These are phyloP conservation scores for Echium plantagineum DNA, from an alignment of 257 asterid species.

Conservation along the genomic window DNA sequence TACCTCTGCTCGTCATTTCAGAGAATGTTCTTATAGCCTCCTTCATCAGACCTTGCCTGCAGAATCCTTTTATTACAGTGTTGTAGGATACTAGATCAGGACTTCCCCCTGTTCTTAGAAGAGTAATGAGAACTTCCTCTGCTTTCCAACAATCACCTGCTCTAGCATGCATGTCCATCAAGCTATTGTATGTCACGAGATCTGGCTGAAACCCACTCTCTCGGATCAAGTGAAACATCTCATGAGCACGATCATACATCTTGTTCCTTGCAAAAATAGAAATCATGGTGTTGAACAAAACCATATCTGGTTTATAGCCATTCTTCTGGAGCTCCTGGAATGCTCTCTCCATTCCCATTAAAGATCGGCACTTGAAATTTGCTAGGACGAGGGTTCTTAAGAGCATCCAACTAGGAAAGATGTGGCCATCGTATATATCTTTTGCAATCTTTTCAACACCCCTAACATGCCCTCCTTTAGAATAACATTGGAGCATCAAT, in stretches of 20 bases:
- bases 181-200: slow-evolving; percentile 69
- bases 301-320: slow-evolving; percentile 76
- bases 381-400: slow-evolving; percentile 69
- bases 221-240: slow-evolving; percentile 44
- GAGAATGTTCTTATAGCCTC: slow-evolving; percentile 61
- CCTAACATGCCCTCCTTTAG: slow-evolving; percentile 65
- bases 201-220: slow-evolving; percentile 70
- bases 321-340: slow-evolving; percentile 64
- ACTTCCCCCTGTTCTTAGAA: slow-evolving; percentile 41
- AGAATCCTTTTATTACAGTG: slow-evolving; percentile 85
- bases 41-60: slow-evolving; percentile 91
- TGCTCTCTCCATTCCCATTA: slow-evolving; percentile 83
- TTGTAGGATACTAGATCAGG: slow-evolving; percentile 91
- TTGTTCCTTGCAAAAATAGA: slow-evolving; percentile 66
- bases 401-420: slow-evolving; percentile 89
- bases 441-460: slow-evolving; percentile 72
- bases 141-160: slow-evolving; percentile 97
- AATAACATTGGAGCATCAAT: slow-evolving; percentile 72
- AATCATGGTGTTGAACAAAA: slow-evolving; percentile 70
- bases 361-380: slow-evolving; percentile 68
- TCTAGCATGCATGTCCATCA: slow-evolving; percentile 95
- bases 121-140: slow-evolving; percentile 59
- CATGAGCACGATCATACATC: slow-evolving; percentile 73
- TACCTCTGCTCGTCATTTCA: slow-evolving; percentile 66
- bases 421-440: slow-evolving; percentile 70